A percentile compares a stretch with the other conserved stretches of the same genome.
These are phyloP conservation scores for Pleodorina starrii DNA, from an alignment of 139 green algal species.

Conservation along the genomic window DNA sequence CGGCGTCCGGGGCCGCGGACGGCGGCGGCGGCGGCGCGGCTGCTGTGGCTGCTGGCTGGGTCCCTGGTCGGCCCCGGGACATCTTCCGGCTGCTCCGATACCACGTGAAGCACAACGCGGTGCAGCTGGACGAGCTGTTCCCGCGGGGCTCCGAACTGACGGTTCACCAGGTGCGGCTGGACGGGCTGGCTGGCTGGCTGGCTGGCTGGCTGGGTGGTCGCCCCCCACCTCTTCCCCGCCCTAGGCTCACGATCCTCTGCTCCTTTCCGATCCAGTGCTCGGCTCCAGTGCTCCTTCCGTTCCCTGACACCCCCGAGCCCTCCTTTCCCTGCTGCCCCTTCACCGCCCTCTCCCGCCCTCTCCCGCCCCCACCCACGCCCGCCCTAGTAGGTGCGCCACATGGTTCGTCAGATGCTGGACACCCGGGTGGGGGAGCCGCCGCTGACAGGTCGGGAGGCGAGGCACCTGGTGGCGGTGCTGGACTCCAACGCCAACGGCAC, in stretches of 20 bases:
- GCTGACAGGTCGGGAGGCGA: slow-evolving; percentile 52
- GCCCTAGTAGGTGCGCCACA: slow-evolving; percentile 27
- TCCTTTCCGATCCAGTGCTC: no score
- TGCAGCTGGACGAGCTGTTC: slow-evolving; percentile 61
- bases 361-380: no score
- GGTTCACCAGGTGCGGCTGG: slow-evolving; percentile 46
- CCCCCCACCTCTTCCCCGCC: no score
- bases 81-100: slow-evolving; percentile 60
- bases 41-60: slow-evolving; percentile 53
- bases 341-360: no score
- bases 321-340: no score
- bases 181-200: no score
- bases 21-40: background rate
- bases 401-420: slow-evolving; percentile 46
- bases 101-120: slow-evolving; percentile 60
- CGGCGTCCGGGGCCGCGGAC: no score
- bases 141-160: slow-evolving; percentile 37
- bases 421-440: slow-evolving; percentile 51
- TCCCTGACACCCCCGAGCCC: no score
- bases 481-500: slow-evolving; percentile 51
- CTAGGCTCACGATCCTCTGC: no score
- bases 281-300: no score
- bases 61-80: slow-evolving; percentile 52
- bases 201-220: no score
- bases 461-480: slow-evolving; percentile 48